phyloP scores from a whole-genome alignment of 805 yeast genomes.

The Ogataea angusta region DNA sequence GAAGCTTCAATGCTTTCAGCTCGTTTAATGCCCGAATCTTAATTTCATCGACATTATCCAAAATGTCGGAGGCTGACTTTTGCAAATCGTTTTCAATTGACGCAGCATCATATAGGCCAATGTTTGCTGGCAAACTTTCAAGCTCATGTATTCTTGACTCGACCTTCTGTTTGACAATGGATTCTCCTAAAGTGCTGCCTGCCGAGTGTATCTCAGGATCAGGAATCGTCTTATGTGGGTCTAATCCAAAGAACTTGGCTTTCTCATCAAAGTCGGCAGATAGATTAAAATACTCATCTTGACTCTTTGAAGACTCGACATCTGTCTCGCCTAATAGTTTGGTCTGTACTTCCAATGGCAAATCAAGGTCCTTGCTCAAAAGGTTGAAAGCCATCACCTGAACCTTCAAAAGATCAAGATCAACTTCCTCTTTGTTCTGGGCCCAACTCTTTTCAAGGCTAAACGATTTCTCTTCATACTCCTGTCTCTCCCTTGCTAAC shows the following conservation, averaged over 20 bases:
- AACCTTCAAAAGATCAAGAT: conserved; percentile 45
- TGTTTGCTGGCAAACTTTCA: conserved; percentile 64
- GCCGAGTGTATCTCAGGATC: conserved; percentile 41
- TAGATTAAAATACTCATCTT: conserved; percentile 7
- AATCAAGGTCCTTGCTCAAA: conserved; percentile 60
- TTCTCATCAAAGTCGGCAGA: conserved; percentile 32
- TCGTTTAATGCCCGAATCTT: conserved; percentile 69
- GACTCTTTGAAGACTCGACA: background rate
- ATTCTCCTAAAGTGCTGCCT: conserved; percentile 52
- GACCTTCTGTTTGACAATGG: conserved; percentile 49
- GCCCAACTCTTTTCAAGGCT: conserved; percentile 30
- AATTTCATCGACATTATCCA: conserved; percentile 49
- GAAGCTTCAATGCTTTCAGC: conserved; percentile 60
- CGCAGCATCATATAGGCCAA: conserved; percentile 54
- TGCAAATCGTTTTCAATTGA: conserved; percentile 31
- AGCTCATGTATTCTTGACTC: conserved; percentile 56
- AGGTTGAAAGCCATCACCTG: conserved; percentile 66
- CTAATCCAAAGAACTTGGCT: conserved; percentile 41
- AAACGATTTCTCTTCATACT: conserved; percentile 29
- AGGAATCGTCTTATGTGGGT: conserved; percentile 25
- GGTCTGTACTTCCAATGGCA: conserved; percentile 51
- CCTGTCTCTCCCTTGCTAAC: conserved; percentile 41
- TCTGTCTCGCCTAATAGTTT: conserved; percentile 29
- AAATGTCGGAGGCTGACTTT: conserved; percentile 41
- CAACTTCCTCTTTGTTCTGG: conserved; percentile 34